Percentiles rank a stretch among this genome's conserved stretches.
phyloP scores from a whole-genome alignment of 1,139 yeast species.

The Candida sp. region DNA sequence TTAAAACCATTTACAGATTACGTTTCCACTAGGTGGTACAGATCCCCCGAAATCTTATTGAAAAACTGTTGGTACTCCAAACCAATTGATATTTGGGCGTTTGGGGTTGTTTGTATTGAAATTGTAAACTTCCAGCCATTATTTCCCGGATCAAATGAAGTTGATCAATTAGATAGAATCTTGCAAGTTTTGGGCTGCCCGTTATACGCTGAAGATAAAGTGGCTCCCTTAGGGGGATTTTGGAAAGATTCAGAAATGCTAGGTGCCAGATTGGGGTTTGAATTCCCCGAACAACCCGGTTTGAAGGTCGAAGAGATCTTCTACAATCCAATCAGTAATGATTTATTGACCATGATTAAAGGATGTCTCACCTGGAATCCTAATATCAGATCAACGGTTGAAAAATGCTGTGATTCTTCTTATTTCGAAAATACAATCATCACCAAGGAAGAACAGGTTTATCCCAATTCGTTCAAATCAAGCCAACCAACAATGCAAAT shows the following conservation, averaged over 20 bases:
- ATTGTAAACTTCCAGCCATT: slow-evolving; percentile 72
- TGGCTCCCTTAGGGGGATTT: slow-evolving; percentile 56
- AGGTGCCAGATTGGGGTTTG: slow-evolving; percentile 49
- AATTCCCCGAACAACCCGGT: slow-evolving; percentile 44
- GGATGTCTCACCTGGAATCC: slow-evolving; percentile 70
- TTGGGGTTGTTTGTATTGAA: slow-evolving; percentile 84
- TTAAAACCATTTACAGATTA: slow-evolving; percentile 66
- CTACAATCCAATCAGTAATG: slow-evolving; percentile 18
- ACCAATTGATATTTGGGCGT: slow-evolving; percentile 94
- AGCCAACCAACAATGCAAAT: neutral
- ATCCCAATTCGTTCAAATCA: slow-evolving; percentile 1
- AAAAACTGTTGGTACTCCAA: slow-evolving; percentile 63
- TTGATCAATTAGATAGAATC: slow-evolving; percentile 73
- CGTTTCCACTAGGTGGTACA: slow-evolving; percentile 94
- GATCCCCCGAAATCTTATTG: slow-evolving; percentile 88
- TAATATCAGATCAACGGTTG: slow-evolving; percentile 45
- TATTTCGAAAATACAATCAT: slow-evolving; percentile 47
- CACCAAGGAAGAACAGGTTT: slow-evolving; percentile 9
- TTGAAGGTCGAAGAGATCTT: slow-evolving; percentile 22
- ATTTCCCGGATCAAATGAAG: slow-evolving; percentile 78
- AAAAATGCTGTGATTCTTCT: slow-evolving; percentile 41
- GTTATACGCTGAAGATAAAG: slow-evolving; percentile 12
- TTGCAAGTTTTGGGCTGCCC: slow-evolving; percentile 74
- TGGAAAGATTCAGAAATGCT: slow-evolving; percentile 61
- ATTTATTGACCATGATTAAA: slow-evolving; percentile 49